Percentiles rank a stretch among this genome's conserved stretches.
These are phyloP conservation scores for Ophiosphaerella narmari DNA, from an alignment of 2,329 filamentous ascomycete species.

Conservation along the genomic window DNA sequence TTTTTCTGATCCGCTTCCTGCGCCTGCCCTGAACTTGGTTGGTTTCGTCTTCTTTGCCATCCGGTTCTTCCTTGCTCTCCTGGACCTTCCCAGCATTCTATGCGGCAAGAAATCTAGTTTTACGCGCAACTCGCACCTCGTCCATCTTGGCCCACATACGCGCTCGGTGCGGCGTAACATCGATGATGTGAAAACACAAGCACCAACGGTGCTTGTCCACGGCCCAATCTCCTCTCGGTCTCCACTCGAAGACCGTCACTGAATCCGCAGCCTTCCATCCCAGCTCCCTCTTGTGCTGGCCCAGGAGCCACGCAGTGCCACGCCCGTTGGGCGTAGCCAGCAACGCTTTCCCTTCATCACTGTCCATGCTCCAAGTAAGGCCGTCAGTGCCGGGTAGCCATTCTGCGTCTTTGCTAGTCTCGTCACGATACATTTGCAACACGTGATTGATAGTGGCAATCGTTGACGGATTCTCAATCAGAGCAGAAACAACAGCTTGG, in stretches of 20 bases:
- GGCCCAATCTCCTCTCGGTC: too few species aligned
- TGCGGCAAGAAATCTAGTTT: too few species aligned
- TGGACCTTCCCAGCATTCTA: too few species aligned
- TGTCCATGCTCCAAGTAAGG: constrained; percentile 1
- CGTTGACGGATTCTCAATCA: constrained; percentile 4
- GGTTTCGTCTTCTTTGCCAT: too few species aligned
- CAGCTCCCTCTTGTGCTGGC: constrained; percentile 5
- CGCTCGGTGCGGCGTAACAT: too few species aligned
- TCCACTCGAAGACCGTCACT: constrained; percentile 6
- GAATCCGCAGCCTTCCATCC: constrained; percentile 1
- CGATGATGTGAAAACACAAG: too few species aligned
- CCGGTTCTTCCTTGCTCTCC: too few species aligned
- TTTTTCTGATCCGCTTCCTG: too few species aligned
- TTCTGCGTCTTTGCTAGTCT: background rate
- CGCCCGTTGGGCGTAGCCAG: constrained; percentile 11
- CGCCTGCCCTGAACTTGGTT: too few species aligned
- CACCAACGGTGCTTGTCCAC: too few species aligned
- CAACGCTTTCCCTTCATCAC: constrained; percentile 16
- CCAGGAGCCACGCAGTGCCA: constrained; percentile 7
- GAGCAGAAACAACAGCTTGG: constrained; percentile 6
- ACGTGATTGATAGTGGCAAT: background rate
- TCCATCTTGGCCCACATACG: too few species aligned
- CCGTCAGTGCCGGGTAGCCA: constrained; percentile 4
- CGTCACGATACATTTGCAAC: background rate
- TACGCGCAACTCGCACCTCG: too few species aligned